Evolutionary conservation across 192 early-diverging fungal species (phyloP).

Genomic region (Mycoemilia scoparia): DNA sequence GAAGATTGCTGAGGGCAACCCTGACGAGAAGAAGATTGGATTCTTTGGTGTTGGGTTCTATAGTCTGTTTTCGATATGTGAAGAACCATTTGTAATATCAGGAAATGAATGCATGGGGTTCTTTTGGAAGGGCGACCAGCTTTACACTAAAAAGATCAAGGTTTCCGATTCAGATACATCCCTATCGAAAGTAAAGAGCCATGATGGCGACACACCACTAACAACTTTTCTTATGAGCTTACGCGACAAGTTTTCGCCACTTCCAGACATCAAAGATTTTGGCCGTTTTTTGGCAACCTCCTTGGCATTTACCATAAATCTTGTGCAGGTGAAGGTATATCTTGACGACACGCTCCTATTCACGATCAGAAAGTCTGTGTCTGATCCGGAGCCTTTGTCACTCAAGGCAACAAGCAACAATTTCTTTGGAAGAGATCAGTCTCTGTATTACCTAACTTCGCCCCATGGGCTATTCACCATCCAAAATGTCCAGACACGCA

Average conservation of each 20-base stretch:
- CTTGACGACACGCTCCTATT: conserved; percentile 42
- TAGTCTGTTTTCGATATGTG: conserved; percentile 72
- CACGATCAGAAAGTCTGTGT: conserved; percentile 42
- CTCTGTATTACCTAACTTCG: conserved; percentile 29
- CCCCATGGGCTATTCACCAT: conserved; percentile 57
- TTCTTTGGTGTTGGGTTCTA: conserved; percentile 76
- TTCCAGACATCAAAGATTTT: conserved; percentile 39
- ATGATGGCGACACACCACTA: conserved; percentile 31
- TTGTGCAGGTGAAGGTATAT: conserved; percentile 42
- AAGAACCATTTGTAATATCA: conserved; percentile 50
- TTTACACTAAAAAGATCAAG: conserved; percentile 55
- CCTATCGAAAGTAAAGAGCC: background rate
- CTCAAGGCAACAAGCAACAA: conserved; percentile 7
- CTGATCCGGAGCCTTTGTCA: conserved; percentile 38
- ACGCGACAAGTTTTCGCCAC: conserved; percentile 44
- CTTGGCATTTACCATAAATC: conserved; percentile 59
- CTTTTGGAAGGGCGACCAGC: conserved; percentile 73
- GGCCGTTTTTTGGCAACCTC: conserved; percentile 39
- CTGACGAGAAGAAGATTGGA: conserved; percentile 63
- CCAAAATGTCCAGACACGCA: conserved; percentile 33
- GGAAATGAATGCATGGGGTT: conserved; percentile 59
- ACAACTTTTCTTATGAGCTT: conserved; percentile 62
- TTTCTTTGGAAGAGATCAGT: background rate
- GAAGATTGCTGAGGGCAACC: conserved; percentile 85
- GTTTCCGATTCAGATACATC: no score